These are phyloP conservation scores for Podaxis sp. DNA, from an alignment of 768 basidiomycete species.

Conservation along the genomic window DNA sequence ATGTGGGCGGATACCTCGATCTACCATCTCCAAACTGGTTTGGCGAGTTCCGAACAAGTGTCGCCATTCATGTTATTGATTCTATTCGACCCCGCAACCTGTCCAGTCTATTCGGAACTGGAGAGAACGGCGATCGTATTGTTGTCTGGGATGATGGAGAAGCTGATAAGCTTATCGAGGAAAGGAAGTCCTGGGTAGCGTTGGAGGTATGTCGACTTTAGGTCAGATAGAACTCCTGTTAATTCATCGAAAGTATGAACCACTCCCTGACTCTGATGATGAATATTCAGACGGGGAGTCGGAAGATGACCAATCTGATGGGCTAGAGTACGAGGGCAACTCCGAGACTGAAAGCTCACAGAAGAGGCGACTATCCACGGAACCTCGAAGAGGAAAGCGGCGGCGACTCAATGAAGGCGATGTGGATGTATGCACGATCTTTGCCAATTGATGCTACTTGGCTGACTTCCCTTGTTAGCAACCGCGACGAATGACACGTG, in stretches of 20 bases:
- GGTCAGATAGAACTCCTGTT: slow-evolving; percentile 6
- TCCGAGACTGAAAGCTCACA: slow-evolving; percentile 37
- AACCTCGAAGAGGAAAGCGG: slow-evolving; percentile 39
- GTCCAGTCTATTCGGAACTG: slow-evolving; percentile 74
- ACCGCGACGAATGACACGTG: slow-evolving; percentile 59
- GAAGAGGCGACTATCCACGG: slow-evolving; percentile 31
- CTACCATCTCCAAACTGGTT: slow-evolving; percentile 73
- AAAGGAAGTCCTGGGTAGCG: slow-evolving; percentile 81
- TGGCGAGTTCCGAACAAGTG: slow-evolving; percentile 57
- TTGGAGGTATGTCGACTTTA: slow-evolving; percentile 54
- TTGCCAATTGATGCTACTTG: not conserved
- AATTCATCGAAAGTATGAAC: slow-evolving; percentile 57
- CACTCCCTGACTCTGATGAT: slow-evolving; percentile 66
- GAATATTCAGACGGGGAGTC: slow-evolving; percentile 49
- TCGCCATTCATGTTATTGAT: slow-evolving; percentile 91
- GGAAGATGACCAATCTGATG: slow-evolving; percentile 40
- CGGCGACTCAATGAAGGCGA: slow-evolving; percentile 45
- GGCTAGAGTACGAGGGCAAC: slow-evolving; percentile 38
- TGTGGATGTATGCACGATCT: slow-evolving; percentile 21
- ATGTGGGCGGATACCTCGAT: slow-evolving; percentile 88
- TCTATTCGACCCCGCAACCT: slow-evolving; percentile 89
- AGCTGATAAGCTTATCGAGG: slow-evolving; percentile 62
- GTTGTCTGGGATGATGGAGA: slow-evolving; percentile 93
- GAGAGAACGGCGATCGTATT: slow-evolving; percentile 64
- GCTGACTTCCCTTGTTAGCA: slow-evolving; percentile 25